Base-by-base conservation (phyloP, 2,329 filamentous ascomycete species). In the Graphilbum ipis-grandicollis region DNA sequence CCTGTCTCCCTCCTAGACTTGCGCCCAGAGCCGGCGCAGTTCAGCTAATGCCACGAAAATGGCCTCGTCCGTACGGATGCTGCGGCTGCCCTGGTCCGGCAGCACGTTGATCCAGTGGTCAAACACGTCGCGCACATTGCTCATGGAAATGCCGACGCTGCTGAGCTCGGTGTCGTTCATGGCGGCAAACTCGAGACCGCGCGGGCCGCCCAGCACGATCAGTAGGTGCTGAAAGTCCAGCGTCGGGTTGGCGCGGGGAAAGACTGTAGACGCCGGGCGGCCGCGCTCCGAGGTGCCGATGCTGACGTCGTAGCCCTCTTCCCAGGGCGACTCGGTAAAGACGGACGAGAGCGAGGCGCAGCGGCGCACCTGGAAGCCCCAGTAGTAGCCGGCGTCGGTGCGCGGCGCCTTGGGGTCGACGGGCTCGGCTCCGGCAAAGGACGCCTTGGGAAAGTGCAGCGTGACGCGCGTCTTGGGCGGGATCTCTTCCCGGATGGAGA, bases 261-360 rank as follows among this genome's bases (percentile, higher is more conserved):
- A 68, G 3, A 53, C 59, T 35, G 55, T 56, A n/a, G 56, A 58
- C 15, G 64, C 54, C 1, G 71, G 58, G 26, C 62, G 48, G 36
- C 83, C 79, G 43, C 80, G 73, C 57, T 92, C 84, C 3, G 81
- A 88, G 0, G 83, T 92, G 14, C 83, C 84, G 46, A 93, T 74
- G 46, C 75, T 82, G 39, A 86, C 47, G 54, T 92, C 82, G 55
- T 93, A 93, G 12, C 84, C 84, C 33, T 71, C 73, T 39, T 80
- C 72, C 50, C 71, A 84, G 1, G 72, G 66, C 45, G 72, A 76
- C 52, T 86, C 81, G 4, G 81, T 85, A 49, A 88, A 85, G 8
- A 92, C 72, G 5, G 67, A 60, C 5, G 79, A 79, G 5, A 93
- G 65, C 3, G 71, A 76, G 5, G 56, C 49, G 26, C 75, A 75